Base-by-base conservation (phyloP, 805 yeast species). In the Nematodospora valgi region DNA sequence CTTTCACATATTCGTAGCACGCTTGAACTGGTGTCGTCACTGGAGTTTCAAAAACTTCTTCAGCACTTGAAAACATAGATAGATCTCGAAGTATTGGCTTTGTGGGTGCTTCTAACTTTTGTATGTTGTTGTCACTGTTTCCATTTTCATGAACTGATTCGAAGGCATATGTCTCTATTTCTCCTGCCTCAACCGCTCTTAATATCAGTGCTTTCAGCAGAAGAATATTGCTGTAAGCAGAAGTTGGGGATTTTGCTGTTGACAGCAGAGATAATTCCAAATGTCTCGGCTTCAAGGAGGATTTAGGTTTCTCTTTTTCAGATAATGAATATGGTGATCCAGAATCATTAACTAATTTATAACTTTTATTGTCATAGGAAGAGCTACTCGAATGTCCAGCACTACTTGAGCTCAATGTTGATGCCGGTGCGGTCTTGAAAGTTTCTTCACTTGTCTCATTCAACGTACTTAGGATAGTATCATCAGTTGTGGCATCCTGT, bases 381-480 rank as follows among this genome's bases (percentile, higher is more conserved):
- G 23, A 21, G 7, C 10, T 21, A 10, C 9, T 21, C 9, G 23
- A 21, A 21, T 21, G 23, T 8, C 10, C 10, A 21, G 23, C 23
- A 21, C 23, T 21, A 8, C 9, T 21, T 21, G 23, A 21, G 10
- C 23, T 10, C 10, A 21, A 21, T 8, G 23, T 21, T 8, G 23
- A 21, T 8, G 23, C 10, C 7, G 23, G 23, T 8, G 23, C 23
- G 10, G 24, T 15, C 26, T 32, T 32, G 14, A 6, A 19, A 26
- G 26, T 23, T 34, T 34, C 38, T 23, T 34, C 38, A n/a, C 26
- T 34, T 19, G 33, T 22, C 20, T 34, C 38, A 19, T 30, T 28
- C 16, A 34, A 28, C 4, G 38, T 28, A 20, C 38, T 34, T 18
- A 34, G 24, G 5, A 18, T 19, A n/a, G 36, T 32, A 12, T 34